These are phyloP conservation scores for Dendrobium chrysotoxum DNA, from an alignment of 106 monocot species.

Conservation along the genomic window DNA sequence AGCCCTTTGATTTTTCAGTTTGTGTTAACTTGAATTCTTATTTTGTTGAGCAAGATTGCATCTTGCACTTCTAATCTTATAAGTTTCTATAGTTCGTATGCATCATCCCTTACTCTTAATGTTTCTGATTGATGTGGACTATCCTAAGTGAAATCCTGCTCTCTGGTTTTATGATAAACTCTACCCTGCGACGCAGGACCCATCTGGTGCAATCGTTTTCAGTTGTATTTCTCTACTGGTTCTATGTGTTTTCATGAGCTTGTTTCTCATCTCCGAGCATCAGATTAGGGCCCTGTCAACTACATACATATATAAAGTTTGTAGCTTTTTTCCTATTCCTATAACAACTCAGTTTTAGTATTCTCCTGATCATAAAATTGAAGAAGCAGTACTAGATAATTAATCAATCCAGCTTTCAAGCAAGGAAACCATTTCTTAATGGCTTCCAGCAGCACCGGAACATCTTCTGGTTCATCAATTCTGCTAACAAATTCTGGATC, in stretches of 20 bases:
- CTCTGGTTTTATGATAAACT: constrained; percentile 61
- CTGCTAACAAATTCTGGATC: constrained; percentile 17
- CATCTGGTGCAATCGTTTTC: constrained; percentile 65
- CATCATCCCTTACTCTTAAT: constrained; percentile 12
- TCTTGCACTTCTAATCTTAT: neutral
- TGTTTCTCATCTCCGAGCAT: neutral
- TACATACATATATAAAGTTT: neutral
- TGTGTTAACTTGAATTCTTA: too few relatives aligned
- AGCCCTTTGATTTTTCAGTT: neutral
- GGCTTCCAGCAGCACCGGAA: constrained; percentile 20
- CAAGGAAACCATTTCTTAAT: neutral
- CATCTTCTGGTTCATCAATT: constrained; percentile 11
- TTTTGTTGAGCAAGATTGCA: neutral
- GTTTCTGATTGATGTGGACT: constrained; percentile 44
- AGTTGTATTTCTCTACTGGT: constrained; percentile 78
- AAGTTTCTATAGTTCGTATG: constrained; percentile 13
- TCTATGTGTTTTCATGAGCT: constrained; percentile 68
- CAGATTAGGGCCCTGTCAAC: neutral
- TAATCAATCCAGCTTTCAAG: constrained; percentile 10
- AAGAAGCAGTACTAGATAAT: neutral
- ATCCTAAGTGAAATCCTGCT: constrained; percentile 47
- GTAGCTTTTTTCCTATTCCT: neutral
- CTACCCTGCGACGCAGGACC: constrained; percentile 37
- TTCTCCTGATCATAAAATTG: neutral
- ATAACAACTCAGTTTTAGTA: neutral